Base-by-base conservation (phyloP, 495 filamentous ascomycete genomes). In the Podospora tetraspora region DNA sequence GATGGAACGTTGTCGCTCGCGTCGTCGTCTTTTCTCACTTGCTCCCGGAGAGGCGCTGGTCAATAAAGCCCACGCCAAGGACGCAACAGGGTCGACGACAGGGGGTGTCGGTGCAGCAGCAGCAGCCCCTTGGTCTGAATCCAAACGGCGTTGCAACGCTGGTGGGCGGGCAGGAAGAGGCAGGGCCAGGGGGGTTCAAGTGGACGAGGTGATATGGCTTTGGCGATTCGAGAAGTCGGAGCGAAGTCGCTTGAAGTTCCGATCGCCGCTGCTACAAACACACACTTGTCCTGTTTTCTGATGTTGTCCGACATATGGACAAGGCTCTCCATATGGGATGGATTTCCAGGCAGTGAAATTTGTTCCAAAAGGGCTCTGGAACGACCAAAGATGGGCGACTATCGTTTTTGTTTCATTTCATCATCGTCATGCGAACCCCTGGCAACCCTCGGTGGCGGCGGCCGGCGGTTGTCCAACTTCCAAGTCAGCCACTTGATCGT, bases 61-160 rank as follows among this genome's bases (percentile, higher is more conserved):
- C 22, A 37, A 60, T 60, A 34, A 61, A 56, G 65, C 11, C 58
- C 13, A 66, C 57, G 58, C 65, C 58, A 59, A 66, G 43, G 58
- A 52, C 32, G 43, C 43, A 22, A 22, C 62, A 43, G 27, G 22
- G 43, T 19, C 16, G 32, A 34, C 32, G 32, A 34, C 32, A 34
- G 32, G 63, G 63, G 63, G 24, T 34, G 29, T 57, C 43, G 57
- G 64, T 22, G 22, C 64, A n/a, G 32, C 64, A 27, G 22, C 64
- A n/a, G 32, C 64, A 27, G 57, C 25, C 56, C 30, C 21, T 22
- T 34, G 24, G 16, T 34, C 63, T 61, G n/a, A 66, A 61, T 61
- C 24, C 29, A 25, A 52, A 66, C 57, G 57, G 57, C 58, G 32
- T 66, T 66, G 65, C 65, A 66, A 66, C 65, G 65, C 22, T 66